A percentile compares a stretch with the other conserved stretches of the same genome.
Conservation (phyloP, 2,329 filamentous ascomycete genomes). For the Amauroascus verrucosus region DNA sequence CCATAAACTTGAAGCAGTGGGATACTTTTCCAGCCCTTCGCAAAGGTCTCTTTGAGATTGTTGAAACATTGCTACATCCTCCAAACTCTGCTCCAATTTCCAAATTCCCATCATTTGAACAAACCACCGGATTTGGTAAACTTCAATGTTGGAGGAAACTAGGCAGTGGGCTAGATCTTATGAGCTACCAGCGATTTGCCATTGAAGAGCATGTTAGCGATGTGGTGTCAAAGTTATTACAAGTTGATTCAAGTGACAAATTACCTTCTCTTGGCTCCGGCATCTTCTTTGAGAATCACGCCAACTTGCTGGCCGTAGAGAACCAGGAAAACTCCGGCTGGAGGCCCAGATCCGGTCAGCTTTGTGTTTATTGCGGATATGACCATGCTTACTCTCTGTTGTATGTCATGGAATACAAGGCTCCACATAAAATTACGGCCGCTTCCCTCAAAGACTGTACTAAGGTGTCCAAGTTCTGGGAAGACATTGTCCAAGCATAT, state of each 20-base stretch:
- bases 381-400: background rate
- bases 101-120: conserved; percentile 1
- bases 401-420: conserved; percentile 11
- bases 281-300: conserved; percentile 7
- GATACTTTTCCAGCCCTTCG: background rate
- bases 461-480: conserved; percentile 4
- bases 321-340: background rate
- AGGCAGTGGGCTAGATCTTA: conserved; percentile 8
- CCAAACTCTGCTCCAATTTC: background rate
- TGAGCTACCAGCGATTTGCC: conserved; percentile 1
- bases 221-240: background rate
- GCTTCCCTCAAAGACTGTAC: background rate
- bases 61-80: conserved; percentile 2
- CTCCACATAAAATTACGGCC: conserved; percentile 4
- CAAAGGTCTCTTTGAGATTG: conserved; percentile 1
- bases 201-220: conserved; percentile 5
- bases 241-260: background rate
- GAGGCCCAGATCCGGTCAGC: conserved; percentile 1
- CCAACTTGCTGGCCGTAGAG: background rate
- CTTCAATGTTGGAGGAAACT: background rate
- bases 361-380: conserved; percentile 3
- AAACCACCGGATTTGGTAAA: background rate
- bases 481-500: conserved; percentile 7
- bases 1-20: conserved; percentile 5
- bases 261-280: background rate